Evolutionary conservation across 371 early-diverging fungal species (phyloP).

Genomic region (Rhizopus delemar): DNA sequence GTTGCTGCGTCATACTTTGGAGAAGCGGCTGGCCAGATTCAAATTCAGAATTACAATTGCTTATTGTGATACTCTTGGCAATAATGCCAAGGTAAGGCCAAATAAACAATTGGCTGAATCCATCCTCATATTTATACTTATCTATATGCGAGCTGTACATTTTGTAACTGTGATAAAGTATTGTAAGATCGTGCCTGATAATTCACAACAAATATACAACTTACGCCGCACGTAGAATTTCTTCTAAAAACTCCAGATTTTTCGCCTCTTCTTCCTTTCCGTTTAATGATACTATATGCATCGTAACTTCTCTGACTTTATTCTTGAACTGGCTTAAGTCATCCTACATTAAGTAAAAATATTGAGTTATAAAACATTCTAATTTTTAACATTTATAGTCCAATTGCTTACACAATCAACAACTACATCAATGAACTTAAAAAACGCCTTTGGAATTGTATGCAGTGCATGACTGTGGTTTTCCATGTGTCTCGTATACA

Average conservation of each 20-base stretch:
- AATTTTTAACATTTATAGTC: background rate
- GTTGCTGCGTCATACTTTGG: too few species aligned
- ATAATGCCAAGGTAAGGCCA: conserved; percentile 3
- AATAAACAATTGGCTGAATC: conserved; percentile 13
- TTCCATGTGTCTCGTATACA: too few species aligned
- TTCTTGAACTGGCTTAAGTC: conserved; percentile 3
- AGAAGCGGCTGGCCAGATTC: too few species aligned
- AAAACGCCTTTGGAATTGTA: too few species aligned
- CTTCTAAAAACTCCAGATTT: conserved; percentile 10
- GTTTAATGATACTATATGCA: background rate
- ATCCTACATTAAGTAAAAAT: background rate
- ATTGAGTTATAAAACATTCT: conserved; percentile 1
- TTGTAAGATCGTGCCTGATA: conserved; percentile 1
- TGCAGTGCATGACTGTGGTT: too few species aligned
- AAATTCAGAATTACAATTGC: too few species aligned
- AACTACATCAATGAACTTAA: too few species aligned
- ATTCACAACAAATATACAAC: background rate
- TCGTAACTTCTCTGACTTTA: background rate
- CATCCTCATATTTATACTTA: conserved; percentile 6
- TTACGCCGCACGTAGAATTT: background rate
- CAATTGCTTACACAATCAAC: too few species aligned
- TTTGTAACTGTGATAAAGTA: background rate
- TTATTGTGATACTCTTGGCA: too few species aligned
- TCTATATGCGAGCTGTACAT: background rate
- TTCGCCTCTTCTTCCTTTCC: background rate